These are phyloP conservation scores for Boletus rex-veris DNA, from an alignment of 768 basidiomycete species.

Conservation along the genomic window DNA sequence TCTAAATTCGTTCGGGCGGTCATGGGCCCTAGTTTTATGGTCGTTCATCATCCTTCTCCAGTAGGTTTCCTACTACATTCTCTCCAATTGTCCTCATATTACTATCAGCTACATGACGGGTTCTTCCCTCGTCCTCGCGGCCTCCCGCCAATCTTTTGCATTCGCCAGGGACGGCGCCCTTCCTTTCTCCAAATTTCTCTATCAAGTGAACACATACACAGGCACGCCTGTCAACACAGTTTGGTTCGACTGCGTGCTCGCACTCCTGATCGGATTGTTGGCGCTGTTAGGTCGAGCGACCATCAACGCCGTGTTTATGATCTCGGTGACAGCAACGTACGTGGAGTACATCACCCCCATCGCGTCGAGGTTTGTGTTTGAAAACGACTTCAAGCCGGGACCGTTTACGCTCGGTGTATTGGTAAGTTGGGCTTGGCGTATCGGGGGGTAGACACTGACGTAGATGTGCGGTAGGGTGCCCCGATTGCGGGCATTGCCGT, in stretches of 20 bases:
- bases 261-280: neutral
- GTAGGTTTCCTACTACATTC: constrained; percentile 16
- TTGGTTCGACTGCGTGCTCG: constrained; percentile 37
- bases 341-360: constrained; percentile 45
- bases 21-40: constrained; percentile 48
- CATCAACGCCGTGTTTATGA: constrained; percentile 53
- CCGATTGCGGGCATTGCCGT: constrained; percentile 54
- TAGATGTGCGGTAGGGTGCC: constrained; percentile 37
- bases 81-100: neutral
- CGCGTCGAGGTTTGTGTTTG: constrained; percentile 43
- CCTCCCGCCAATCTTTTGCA: constrained; percentile 53
- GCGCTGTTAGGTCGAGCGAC: constrained; percentile 25
- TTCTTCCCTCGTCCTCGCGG: constrained; percentile 38
- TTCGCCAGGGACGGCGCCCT: constrained; percentile 58
- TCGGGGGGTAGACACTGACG: neutral
- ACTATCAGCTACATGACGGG: constrained; percentile 41
- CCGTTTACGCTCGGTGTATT: constrained; percentile 42
- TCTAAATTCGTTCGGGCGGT: constrained; percentile 38
- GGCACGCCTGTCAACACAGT: constrained; percentile 56
- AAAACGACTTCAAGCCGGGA: constrained; percentile 43
- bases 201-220: constrained; percentile 48
- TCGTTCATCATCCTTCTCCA: constrained; percentile 47
- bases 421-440: constrained; percentile 22
- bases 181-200: constrained; percentile 50
- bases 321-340: constrained; percentile 40